Evolutionary conservation across 768 basidiomycete species (phyloP), one percentile per base, ranked within the genome.

Genomic region (Russula olivacea): DNA sequence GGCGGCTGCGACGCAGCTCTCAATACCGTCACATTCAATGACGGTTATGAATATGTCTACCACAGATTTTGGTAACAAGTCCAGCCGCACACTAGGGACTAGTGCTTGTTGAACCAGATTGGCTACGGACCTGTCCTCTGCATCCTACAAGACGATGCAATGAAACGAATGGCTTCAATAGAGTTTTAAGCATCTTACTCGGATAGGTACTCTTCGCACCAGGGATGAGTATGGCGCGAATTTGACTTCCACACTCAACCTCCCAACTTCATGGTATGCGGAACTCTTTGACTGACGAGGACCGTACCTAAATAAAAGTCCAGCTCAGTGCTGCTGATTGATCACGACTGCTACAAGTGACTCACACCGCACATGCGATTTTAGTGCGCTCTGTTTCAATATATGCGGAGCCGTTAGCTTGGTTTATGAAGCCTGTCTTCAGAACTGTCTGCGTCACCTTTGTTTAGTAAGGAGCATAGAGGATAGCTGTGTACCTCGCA

Each of bases 381-480:
- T 99, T 99, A 0, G 91, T 91, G 59, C 82, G 82, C 61, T 90
- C 89, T 1, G 88, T 89, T 76, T 99, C 97, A 68, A 99, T 90
- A 72, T 98, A 99, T 12, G 93, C 94, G 19, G 94, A 97, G 1
- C 97, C 97, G 71, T 93, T 95, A 1, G 97, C 96, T 75, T 97
- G 93, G 65, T 77, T 88, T 58, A 97, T 93, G 15, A 98, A 77
- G 10, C 94, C 93, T 32, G 92, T 85, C 72, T 94, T 87, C 53
- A 99, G 76, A 74, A 91, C 95, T 99, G 66, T 59, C 63, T 57
- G 64, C 53, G 32, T 56, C 57, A 53, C 52, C 48, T 61, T 52
- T 49, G 55, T 38, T 59, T n/a, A 41, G 54, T 36, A 25, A 61
- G 17, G 50, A 50, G 55, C 45, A 34, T 32, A 59, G 56, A 55